Base-by-base conservation (phyloP, 306 rosid genomes). In the Quercus rubra region DNA sequence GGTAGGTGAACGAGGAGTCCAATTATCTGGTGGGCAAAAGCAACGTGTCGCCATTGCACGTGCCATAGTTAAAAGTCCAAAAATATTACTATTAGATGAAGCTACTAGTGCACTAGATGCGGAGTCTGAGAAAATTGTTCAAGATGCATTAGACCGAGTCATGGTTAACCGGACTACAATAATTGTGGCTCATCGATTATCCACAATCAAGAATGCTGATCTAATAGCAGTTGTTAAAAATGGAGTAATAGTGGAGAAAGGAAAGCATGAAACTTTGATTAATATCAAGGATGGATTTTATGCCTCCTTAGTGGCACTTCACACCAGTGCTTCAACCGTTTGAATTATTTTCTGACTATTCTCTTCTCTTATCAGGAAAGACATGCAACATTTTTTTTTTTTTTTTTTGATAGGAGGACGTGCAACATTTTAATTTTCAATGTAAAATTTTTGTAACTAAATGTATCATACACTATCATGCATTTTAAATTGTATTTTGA, bases 71-170 rank as follows among this genome's bases (percentile, higher is more conserved):
- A 90, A 88, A 84, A 85, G 81, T 71, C 96, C 93, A 49, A 89
- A 85, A 51, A 85, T 91, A 63, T 78, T 91, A n/a, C 83, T 87
- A 4, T 83, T 91, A 43, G 93, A 91, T 79, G 95, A 91, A 80
- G 95, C 95, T 41, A 91, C 96, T 1, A 91, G 96, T 83, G 93
- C 96, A 57, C 87, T 91, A 38, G 97, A 91, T 83, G 93, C 97
- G 0, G 93, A 91, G 80, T 91, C 93, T 10, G 97, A 91, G 59
- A 80, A 85, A 77, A 87, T 89, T 18, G 93, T 91, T 21, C 97
- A 91, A 62, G 93, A 91, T 78, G 96, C 93, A 54, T 70, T 91
- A 55, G 93, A 91, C 64, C 80, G 46, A 38, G 85, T 89, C 28
- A 88, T 88, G 86, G 84, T 88, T 77, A 73, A 88, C 20, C 73